Base-by-base conservation (phyloP, 345 rosid genomes). In the Citrus maxima region DNA sequence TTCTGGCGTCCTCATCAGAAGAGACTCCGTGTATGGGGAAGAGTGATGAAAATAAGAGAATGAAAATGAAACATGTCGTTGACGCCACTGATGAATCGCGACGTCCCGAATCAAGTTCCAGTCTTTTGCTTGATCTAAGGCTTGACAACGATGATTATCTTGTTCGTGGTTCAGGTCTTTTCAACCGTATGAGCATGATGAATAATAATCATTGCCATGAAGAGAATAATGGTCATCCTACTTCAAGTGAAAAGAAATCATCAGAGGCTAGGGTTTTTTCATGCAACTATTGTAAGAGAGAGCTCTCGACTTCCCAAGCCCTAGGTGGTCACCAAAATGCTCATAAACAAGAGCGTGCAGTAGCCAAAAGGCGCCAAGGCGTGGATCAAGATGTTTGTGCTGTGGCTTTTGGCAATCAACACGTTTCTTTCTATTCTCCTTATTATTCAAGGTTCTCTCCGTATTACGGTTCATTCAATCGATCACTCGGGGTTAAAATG, bases 261-360 rank as follows among this genome's bases (percentile, higher is more conserved):
- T 10, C 63, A 28, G 10, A 64, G 40, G 21, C 19, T 64, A 30
- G 67, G 67, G n/a, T 64, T 64, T 64, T 64, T 32, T 6, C 67
- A 6, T 64, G 67, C 67, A 64, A 32, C 38, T 64, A 28, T 18
- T 64, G 67, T 18, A 85, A 87, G 72, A 85, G 89, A 64, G 87
- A 87, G 61, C 89, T 91, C 81, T 83, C 92, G 0, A 88, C 88
- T 1, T 89, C 93, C 1, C 96, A 91, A 75, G 96, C 96, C 25
- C 79, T 92, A 1, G 96, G 96, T 6, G 98, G 96, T 5, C 96
- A 93, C 77, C 98, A 93, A 72, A 93, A 93, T 56, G 96, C 93
- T 3, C 96, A 93, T 74, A 93, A 89, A 81, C 90, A 87, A 80
- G 96, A 93, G 77, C 85, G 94, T 6, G 79, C 86, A 0, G 14